Base-by-base conservation (phyloP, 257 asterid genomes). In the Nicotiana noctiflora region DNA sequence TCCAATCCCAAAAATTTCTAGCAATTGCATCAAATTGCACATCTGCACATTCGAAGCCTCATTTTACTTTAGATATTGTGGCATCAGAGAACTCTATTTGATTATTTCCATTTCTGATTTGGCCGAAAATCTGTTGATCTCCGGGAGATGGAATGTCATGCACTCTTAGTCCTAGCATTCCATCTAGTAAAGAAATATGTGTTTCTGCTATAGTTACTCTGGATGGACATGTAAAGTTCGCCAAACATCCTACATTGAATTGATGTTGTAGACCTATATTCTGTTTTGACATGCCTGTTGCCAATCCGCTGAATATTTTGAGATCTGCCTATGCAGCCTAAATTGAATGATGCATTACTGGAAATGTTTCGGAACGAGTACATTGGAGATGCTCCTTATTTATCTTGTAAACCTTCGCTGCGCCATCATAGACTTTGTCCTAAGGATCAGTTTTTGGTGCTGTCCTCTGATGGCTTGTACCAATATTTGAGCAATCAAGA, bases 401-500 rank as follows among this genome's bases (percentile, higher is more conserved):
- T 82, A 49, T 76, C 67, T 15, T 77, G 85, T 60, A 15, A 77
- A 8, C 85, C 82, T 64, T 82, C 85, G 0, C 57, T 82, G 25
- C 68, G 70, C 40, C 85, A 82, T 81, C 85, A 82, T 76, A 82
- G 65, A 77, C 64, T 82, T 17, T 51, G 75, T 56, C 78, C 82
- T 2, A 59, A 62, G 49, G 85, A 82, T 74, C 81, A 67, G 46
- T 82, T 82, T 37, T 82, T 82, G 77, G 81, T 77, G 66, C 85
- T 82, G 14, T 82, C 85, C 34, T 82, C 79, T 64, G 85, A 82
- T 65, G 84, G 84, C 59, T 64, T 82, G 15, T 82, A 82, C 59
- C 84, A 82, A 37, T 82, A 82, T 70, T 82, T 82, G 23, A 82
- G 72, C 67, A 82, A 82, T 40, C 65, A 64, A 37, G 85, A 82